Evolutionary conservation across 345 rosid species (phyloP), one percentile per base, ranked within the genome.

Genomic region (Aurinia saxatilis): DNA sequence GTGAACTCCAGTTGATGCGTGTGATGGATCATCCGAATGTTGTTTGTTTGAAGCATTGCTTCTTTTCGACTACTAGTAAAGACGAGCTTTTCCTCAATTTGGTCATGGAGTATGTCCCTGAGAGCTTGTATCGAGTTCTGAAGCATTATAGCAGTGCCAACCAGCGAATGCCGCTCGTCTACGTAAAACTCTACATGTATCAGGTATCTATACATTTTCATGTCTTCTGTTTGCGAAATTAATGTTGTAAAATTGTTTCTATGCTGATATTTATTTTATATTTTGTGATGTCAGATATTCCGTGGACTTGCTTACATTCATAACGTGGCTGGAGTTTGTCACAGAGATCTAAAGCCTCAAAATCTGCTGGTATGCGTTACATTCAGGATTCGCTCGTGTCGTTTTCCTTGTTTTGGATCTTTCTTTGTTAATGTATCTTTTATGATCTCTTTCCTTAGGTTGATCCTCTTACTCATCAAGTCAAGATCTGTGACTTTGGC

Each of bases 51-150:
- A 89, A 86, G 76, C 96, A 89, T 71, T 89, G 95, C 40, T 89
- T 89, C 87, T 89, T 86, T 72, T 89, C 96, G 0, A 86, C 95
- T 0, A 89, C 96, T 16, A 80, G 82, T 50, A 86, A 82, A 69
- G 78, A 89, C 37, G 96, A 89, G 61, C 95, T 89, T 21, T 89
- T 89, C 49, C 81, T 89, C 13, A 89, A 89, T 69, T 72, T 89
- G 82, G 96, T 89, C 19, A 89, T 89, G 96, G 96, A 89, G 68
- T 89, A 84, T 57, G 95, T 89, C 1, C 89, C 95, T 0, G 96
- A 89, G 71, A 89, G 91, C 82, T 84, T 89, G 87, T 89, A 86
- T 51, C 71, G 81, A 12, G 89, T 89, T 70, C 79, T 89, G 25
- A 89, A 86, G 75, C 96, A 89, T 63, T 89, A 89, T 75, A 84